phyloP scores from a whole-genome alignment of 352 stramenopile species.

The Pythium utonaiense region DNA sequence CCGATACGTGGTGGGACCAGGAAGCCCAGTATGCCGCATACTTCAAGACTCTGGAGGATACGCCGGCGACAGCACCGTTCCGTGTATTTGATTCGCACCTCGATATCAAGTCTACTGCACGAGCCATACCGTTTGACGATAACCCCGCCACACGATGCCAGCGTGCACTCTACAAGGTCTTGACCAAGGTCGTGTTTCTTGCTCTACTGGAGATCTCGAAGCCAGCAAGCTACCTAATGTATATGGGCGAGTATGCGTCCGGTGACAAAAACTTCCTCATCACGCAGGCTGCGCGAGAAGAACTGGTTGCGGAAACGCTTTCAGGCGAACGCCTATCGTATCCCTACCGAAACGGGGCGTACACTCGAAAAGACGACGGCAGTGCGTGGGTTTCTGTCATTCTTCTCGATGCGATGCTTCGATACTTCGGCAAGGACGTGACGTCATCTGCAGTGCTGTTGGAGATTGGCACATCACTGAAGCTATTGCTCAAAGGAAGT shows the following conservation, averaged over 20 bases:
- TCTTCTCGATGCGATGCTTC: slow-evolving; percentile 32
- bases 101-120: slow-evolving; percentile 12
- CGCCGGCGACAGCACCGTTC: slow-evolving; percentile 22
- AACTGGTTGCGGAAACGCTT: slow-evolving; percentile 32
- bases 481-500: slow-evolving; percentile 26
- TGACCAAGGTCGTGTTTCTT: slow-evolving; percentile 36
- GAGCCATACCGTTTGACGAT: slow-evolving; percentile 19
- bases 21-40: slow-evolving; percentile 28
- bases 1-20: slow-evolving; percentile 32
- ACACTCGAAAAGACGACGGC: slow-evolving; percentile 39
- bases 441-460: slow-evolving; percentile 19
- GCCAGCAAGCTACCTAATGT: slow-evolving; percentile 45
- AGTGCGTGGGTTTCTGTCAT: slow-evolving; percentile 38
- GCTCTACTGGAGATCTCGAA: slow-evolving; percentile 32
- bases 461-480: slow-evolving; percentile 32
- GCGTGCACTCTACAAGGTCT: slow-evolving; percentile 42
- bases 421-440: slow-evolving; percentile 19
- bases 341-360: slow-evolving; percentile 31
- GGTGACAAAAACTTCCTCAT: slow-evolving; percentile 36
- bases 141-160: slow-evolving; percentile 31
- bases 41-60: slow-evolving; percentile 29
- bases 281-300: slow-evolving; percentile 27
- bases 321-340: slow-evolving; percentile 31
- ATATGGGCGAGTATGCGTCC: slow-evolving; percentile 33
- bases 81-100: slow-evolving; percentile 26